phyloP scores from a whole-genome alignment of 805 yeast species.

The Teunomyces pallodes region DNA sequence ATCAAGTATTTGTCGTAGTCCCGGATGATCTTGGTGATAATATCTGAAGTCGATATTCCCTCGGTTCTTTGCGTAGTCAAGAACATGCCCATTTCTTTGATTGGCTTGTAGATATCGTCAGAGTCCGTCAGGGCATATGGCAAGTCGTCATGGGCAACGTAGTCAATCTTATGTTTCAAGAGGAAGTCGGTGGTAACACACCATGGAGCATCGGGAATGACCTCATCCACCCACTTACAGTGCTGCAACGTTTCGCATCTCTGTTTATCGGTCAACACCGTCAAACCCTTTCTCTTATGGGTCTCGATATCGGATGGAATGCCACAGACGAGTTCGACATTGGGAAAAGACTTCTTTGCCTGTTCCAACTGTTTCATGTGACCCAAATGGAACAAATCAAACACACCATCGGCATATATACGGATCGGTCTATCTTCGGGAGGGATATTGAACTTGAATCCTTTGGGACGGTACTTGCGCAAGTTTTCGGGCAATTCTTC shows the following conservation, averaged over 20 bases:
- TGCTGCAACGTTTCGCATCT: conserved; percentile 89
- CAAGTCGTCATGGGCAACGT: conserved; percentile 95
- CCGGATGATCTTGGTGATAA: conserved; percentile 89
- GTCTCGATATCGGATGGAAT: conserved; percentile 88
- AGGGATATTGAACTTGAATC: conserved; percentile 76
- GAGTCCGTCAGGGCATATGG: conserved; percentile 89
- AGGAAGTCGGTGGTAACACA: conserved; percentile 81
- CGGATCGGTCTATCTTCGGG: conserved; percentile 84
- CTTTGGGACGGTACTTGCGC: conserved; percentile 76
- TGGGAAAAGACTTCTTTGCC: conserved; percentile 87
- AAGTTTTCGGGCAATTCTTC: conserved; percentile 64
- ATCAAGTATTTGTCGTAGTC: conserved; percentile 95
- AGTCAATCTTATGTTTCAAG: conserved; percentile 78
- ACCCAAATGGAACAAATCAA: conserved; percentile 93
- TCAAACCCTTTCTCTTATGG: conserved; percentile 88
- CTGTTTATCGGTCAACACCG: conserved; percentile 85
- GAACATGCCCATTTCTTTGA: conserved; percentile 87
- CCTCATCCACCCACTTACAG: conserved; percentile 98
- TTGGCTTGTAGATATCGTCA: conserved; percentile 91
- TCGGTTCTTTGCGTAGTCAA: conserved; percentile 94
- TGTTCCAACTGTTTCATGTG: conserved; percentile 98
- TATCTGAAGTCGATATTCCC: conserved; percentile 93
- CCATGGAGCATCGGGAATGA: conserved; percentile 95
- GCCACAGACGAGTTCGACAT: conserved; percentile 84
- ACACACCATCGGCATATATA: conserved; percentile 97